These are phyloP conservation scores for Cercospora sojina DNA, from an alignment of 2,329 filamentous ascomycete genomes.

Conservation along the genomic window DNA sequence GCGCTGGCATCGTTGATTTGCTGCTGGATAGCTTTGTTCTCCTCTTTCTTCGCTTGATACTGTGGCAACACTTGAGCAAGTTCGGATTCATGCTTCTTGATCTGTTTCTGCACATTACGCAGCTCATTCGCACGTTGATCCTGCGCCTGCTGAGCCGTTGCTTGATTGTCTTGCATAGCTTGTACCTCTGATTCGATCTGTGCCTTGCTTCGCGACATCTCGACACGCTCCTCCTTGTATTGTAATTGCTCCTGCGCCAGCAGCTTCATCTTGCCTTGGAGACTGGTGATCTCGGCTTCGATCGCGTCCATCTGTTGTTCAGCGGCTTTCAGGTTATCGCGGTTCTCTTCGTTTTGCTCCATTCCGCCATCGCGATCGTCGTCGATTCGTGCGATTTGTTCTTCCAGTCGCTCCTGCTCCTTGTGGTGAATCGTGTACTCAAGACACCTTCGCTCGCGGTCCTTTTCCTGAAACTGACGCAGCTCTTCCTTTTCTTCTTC, in stretches of 20 bases:
- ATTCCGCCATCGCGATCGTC: constrained; percentile 76
- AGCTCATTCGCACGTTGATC: constrained; percentile 70
- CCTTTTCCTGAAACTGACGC: constrained; percentile 89
- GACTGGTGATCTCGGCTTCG: constrained; percentile 73
- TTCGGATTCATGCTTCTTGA: constrained; percentile 73
- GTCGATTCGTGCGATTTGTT: constrained; percentile 78
- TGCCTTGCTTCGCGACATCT: constrained; percentile 74
- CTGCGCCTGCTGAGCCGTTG: constrained; percentile 70
- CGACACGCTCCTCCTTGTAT: constrained; percentile 83
- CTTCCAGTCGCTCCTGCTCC: constrained; percentile 76
- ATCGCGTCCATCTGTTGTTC: constrained; percentile 75
- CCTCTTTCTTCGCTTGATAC: constrained; percentile 69
- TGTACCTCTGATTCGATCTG: constrained; percentile 85
- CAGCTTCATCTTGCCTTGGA: constrained; percentile 80
- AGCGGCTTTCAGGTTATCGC: constrained; percentile 65
- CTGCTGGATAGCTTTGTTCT: constrained; percentile 69
- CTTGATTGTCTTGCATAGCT: constrained; percentile 77
- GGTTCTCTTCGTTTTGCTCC: constrained; percentile 48
- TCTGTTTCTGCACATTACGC: constrained; percentile 68
- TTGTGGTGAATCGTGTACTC: constrained; percentile 93
- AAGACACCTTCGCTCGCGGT: constrained; percentile 84
- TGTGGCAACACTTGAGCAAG: constrained; percentile 72
- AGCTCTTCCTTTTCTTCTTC: constrained; percentile 98
- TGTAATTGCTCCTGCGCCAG: constrained; percentile 81
- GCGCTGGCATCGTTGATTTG: constrained; percentile 75